phyloP scores from a whole-genome alignment of 106 monocot species.

The Acanthochlamys bracteata region DNA sequence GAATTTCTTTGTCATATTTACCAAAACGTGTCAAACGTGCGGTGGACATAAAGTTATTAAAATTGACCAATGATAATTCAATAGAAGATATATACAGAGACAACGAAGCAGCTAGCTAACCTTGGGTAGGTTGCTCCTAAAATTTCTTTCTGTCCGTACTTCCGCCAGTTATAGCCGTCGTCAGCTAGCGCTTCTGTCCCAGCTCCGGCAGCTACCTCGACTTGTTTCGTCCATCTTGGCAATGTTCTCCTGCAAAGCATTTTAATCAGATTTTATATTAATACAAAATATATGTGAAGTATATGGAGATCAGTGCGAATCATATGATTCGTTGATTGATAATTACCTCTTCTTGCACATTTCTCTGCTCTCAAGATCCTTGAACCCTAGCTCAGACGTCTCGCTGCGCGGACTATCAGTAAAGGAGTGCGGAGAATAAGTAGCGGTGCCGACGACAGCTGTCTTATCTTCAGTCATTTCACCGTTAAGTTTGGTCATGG shows the following conservation, averaged over 20 bases:
- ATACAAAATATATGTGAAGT: neutral
- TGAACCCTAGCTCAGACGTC: conserved; percentile 3
- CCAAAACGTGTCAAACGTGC: neutral
- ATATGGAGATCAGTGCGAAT: neutral
- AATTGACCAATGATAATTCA: neutral
- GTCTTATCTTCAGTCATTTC: neutral
- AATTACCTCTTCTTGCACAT: conserved; percentile 21
- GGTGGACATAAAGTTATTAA: neutral
- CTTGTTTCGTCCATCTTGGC: conserved; percentile 19
- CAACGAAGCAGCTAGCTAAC: conserved; percentile 17
- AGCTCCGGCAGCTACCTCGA: conserved; percentile 10
- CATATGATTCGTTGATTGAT: neutral
- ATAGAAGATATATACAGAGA: neutral
- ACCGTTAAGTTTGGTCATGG: conserved; percentile 2
- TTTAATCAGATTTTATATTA: neutral
- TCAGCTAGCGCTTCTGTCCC: conserved; percentile 12
- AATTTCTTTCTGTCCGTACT: conserved; percentile 63
- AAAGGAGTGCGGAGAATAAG: conserved; percentile 10
- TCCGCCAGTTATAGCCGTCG: conserved; percentile 58
- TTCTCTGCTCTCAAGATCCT: conserved; percentile 12
- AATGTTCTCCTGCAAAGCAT: conserved; percentile 19
- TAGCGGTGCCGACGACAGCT: neutral
- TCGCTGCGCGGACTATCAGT: conserved; percentile 13
- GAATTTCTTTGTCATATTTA: no score
- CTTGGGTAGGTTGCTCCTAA: conserved; percentile 42